Evolutionary conservation across 2,329 filamentous ascomycete genomes (phyloP).

Genomic region (Aspergillus pseudotamarii): DNA sequence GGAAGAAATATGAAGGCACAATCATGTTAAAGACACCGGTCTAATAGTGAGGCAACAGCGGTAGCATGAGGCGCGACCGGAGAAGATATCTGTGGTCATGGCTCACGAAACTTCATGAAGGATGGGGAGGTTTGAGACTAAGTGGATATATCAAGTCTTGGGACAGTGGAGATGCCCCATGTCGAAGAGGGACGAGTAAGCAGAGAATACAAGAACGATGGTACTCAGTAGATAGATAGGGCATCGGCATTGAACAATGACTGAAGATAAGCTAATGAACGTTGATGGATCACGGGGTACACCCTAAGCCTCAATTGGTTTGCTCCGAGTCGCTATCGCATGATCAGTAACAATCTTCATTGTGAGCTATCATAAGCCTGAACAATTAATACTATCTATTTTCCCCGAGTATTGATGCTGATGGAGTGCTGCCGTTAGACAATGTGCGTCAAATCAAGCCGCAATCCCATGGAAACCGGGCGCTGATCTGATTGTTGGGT

Average conservation of each 20-base stretch:
- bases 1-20: not conserved
- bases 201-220: not conserved
- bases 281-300: not conserved
- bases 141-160: not conserved
- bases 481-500: not conserved
- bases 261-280: constrained; percentile 4
- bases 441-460: not conserved
- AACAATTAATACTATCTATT: not conserved
- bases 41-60: not conserved
- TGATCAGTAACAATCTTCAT: constrained; percentile 8
- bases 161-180: not conserved
- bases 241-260: not conserved
- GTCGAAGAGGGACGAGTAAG: not conserved
- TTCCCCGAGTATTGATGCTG: not conserved
- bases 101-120: not conserved
- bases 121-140: not conserved
- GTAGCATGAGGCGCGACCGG: not conserved
- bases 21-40: not conserved
- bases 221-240: not conserved
- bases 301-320: not conserved
- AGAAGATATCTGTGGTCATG: not conserved
- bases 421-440: not conserved
- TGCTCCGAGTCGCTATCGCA: not conserved
- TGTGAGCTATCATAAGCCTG: constrained; percentile 8
- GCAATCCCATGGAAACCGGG: not conserved